Conservation (phyloP, 306 rosid species). For the Lagenaria siceraria region DNA sequence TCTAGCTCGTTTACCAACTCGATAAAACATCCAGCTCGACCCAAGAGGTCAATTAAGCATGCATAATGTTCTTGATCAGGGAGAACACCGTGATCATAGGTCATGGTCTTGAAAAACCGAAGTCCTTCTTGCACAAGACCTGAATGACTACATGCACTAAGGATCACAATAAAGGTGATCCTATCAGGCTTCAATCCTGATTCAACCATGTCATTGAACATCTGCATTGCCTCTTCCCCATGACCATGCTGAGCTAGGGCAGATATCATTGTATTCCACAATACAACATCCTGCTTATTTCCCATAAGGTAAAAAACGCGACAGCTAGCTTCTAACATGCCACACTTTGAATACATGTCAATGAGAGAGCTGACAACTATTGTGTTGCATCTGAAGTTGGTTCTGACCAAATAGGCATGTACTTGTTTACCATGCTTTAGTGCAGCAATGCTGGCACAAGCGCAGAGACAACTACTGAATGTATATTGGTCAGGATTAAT, state of each 20-base stretch:
- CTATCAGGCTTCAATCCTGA: constrained; percentile 54
- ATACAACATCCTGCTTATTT: constrained; percentile 45
- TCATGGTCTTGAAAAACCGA: constrained; percentile 50
- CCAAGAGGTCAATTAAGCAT: constrained; percentile 58
- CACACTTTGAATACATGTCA: constrained; percentile 79
- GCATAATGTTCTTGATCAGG: constrained; percentile 79
- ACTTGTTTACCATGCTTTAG: constrained; percentile 57
- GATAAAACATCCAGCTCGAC: constrained; percentile 36
- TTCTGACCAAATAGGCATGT: constrained; percentile 45
- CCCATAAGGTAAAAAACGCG: constrained; percentile 34
- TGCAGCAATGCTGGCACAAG: constrained; percentile 56
- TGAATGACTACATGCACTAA: constrained; percentile 65
- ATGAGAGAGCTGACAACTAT: constrained; percentile 64
- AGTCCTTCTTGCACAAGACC: constrained; percentile 69
- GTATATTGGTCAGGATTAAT: constrained; percentile 73
- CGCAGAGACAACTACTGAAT: constrained; percentile 60
- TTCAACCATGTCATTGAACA: constrained; percentile 40
- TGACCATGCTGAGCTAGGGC: constrained; percentile 52
- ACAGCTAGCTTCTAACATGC: constrained; percentile 37
- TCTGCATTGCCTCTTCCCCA: constrained; percentile 40
- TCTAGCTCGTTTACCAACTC: constrained; percentile 34
- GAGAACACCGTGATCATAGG: constrained; percentile 25
- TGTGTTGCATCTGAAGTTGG: constrained; percentile 45
- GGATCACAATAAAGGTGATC: constrained; percentile 43
- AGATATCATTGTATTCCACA: constrained; percentile 72